Evolutionary conservation across 2,329 filamentous ascomycete species (phyloP), one percentile per base, ranked within the genome.

Genomic region (Venturiaceae sp.): DNA sequence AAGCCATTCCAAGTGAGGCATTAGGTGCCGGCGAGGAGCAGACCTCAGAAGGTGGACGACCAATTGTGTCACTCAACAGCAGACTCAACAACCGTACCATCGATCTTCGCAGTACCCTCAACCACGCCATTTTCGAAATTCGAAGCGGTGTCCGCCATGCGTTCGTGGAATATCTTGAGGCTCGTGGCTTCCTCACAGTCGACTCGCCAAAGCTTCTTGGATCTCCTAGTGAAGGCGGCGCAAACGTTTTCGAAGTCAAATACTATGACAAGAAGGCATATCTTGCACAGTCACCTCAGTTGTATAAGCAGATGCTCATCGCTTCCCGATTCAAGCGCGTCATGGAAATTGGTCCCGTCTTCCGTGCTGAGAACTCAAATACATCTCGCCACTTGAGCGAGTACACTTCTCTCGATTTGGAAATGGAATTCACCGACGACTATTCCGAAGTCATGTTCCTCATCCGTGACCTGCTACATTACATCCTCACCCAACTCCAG

Each of bases 1-100:
- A 77, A 56, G 75, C 77, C 3, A 68, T 80, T 34, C 77, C 77
- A 1, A 71, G 64, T 14, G 75, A 77, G 55, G n/a, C n/a, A n/a
- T n/a, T n/a, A 50, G 77, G 78, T 61, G 72, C 74, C 5, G 68
- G 75, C 61, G 75, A 76, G 9, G 76, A 79, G 61, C 73, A 75
- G 54, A 74, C 78, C 57, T 80, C 81, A 60, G 76, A 78, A 9
- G 76, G 77, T 32, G 77, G 76, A 41, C 70, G 77, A 54, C 89
- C 92, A 1, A 81, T 88, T 56, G 92, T 95, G 32, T 87, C 83
- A 61, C 83, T 97, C 71, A 84, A 85, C 68, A 95, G 90, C 1
- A 85, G 92, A 65, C 82, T 96, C 55, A 88, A 95, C 78, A 96
- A 97, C 80, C 85, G 89, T 61, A 89, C 89, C 56, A 88, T 99